phyloP scores from a whole-genome alignment of 2,329 filamentous ascomycete species.

The Ceratocystis eucalypticola region DNA sequence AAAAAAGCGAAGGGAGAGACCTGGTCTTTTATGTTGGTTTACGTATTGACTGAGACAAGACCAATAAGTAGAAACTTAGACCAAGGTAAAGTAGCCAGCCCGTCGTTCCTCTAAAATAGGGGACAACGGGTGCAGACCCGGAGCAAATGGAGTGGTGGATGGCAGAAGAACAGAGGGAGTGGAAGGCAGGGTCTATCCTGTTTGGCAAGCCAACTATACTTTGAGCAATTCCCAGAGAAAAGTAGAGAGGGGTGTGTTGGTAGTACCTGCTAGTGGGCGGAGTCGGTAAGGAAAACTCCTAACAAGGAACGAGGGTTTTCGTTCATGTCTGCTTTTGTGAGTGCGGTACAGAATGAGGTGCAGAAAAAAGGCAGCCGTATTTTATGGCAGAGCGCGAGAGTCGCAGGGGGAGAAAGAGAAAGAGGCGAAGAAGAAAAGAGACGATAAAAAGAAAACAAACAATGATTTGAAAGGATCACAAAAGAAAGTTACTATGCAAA shows the following conservation, averaged over 20 bases:
- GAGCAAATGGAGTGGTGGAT: neutral
- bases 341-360: neutral
- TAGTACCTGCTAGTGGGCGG: neutral
- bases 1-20: conserved; percentile 2
- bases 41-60: neutral
- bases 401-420: neutral
- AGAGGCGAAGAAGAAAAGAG: neutral
- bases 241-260: neutral
- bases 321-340: neutral
- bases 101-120: neutral
- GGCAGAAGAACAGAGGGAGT: neutral
- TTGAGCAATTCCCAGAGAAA: neutral
- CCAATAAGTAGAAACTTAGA: neutral
- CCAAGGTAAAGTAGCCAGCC: neutral
- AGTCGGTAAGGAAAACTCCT: neutral
- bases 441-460: neutral
- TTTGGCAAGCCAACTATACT: neutral
- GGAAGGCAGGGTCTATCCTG: neutral
- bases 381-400: neutral
- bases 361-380: neutral
- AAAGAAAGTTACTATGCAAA: neutral
- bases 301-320: neutral
- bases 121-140: neutral
- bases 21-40: conserved; percentile 8
- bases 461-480: neutral